These are phyloP conservation scores for Xanthoceras sorbifolium DNA, from an alignment of 345 rosid genomes.

Conservation along the genomic window DNA sequence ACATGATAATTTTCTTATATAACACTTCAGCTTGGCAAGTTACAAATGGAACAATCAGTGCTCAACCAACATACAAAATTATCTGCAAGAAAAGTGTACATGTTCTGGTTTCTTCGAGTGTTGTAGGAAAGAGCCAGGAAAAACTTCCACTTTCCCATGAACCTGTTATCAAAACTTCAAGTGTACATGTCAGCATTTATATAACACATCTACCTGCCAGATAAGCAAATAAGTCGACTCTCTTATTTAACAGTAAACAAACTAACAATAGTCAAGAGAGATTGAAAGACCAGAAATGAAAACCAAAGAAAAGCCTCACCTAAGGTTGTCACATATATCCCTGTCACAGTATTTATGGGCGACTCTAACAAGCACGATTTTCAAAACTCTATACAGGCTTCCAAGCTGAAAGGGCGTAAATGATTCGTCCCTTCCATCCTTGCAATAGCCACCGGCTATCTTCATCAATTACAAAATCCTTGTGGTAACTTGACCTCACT, in stretches of 20 bases:
- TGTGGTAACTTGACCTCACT: constrained; percentile 59
- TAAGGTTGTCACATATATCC: background rate
- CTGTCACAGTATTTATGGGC: background rate
- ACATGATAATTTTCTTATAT: background rate
- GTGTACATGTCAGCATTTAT: background rate
- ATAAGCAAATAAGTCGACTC: background rate
- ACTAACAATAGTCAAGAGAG: background rate
- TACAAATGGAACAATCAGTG: background rate
- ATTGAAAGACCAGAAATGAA: background rate
- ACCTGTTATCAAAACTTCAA: background rate
- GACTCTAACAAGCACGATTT: background rate
- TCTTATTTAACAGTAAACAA: background rate
- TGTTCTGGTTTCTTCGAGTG: background rate
- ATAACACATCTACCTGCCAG: constrained; percentile 2
- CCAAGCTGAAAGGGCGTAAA: constrained; percentile 82
- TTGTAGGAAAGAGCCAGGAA: background rate
- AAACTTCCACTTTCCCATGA: background rate
- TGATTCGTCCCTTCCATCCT: constrained; percentile 94
- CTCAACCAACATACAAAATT: constrained; percentile 5
- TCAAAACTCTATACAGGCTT: constrained; percentile 49
- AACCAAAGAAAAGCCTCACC: background rate
- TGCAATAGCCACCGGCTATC: constrained; percentile 77
- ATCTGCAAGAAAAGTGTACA: background rate
- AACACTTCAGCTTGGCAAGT: background rate
- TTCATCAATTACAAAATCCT: constrained; percentile 77